Conservation (phyloP, 306 rosid genomes). For the Inga leiocalycina region DNA sequence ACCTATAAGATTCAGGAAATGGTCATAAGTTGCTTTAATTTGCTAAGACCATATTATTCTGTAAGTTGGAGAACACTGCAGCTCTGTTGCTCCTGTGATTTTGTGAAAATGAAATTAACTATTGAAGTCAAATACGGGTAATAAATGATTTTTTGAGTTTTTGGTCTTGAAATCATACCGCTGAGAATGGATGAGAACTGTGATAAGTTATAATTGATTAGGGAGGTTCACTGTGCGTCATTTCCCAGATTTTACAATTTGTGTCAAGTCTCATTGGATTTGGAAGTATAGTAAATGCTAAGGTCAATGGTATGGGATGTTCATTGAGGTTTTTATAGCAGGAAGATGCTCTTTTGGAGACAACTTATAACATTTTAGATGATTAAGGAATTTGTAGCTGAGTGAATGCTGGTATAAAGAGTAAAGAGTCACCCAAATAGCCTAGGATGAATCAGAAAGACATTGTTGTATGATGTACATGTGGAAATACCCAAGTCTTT, state of each 20-base stretch:
- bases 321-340: constrained; percentile 2
- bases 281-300: neutral
- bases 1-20: constrained; percentile 1
- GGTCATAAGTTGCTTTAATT: neutral
- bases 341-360: neutral
- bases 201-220: neutral
- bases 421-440: neutral
- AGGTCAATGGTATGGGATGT: neutral
- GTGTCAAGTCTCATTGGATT: constrained; percentile 16
- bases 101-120: neutral
- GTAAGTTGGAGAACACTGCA: constrained; percentile 16
- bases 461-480: neutral
- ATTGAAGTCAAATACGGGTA: neutral
- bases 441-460: neutral
- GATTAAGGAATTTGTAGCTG: neutral
- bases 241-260: neutral
- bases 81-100: constrained; percentile 1
- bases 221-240: neutral
- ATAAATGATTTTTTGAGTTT: neutral
- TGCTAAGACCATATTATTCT: neutral
- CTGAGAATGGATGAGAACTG: neutral
- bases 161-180: neutral
- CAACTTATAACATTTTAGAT: neutral
- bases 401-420: constrained; percentile 1
- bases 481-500: neutral